Evolutionary conservation across 2,329 filamentous ascomycete species (phyloP), one percentile per base, ranked within the genome.

Genomic region (Fusarium buharicum): DNA sequence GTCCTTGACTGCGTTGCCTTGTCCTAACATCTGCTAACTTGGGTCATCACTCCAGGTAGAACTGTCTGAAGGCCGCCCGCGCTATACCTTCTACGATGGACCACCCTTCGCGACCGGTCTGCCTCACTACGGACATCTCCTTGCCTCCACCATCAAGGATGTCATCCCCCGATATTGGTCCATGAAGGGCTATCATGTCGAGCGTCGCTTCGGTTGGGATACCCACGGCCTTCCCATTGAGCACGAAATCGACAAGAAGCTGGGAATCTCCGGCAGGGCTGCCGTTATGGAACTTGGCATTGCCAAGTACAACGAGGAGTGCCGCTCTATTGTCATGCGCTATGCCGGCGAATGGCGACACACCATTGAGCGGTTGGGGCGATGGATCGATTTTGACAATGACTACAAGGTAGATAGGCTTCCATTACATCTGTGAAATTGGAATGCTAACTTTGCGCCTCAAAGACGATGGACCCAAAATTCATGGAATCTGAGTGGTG

Each of bases 401-500:
- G 92, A 97, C 75, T 97, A 96, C 82, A 97, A 97, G 86, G 88
- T 88, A 61, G 24, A 40, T 44, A 50, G 14, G 18, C 20, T 12
- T 28, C 14, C 27, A 27, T 16, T 12, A 38, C 11, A 14, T 8
- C 22, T 1, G 5, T 22, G 9, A 6, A 8, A 28, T n/a, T 22
- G 24, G 17, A 30, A 38, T 24, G 36, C 68, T 68, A 27, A 71
- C 17, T n/a, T 1, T 27, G 11, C 11, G 16, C n/a, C 12, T 16
- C 16, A 24, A 57, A 90, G 89, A 97, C 92, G 31, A 97, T 97
- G 92, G 90, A 98, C 75, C 84, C 89, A n/a, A 88, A 82, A 17
- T 98, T 96, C 79, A 98, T 97, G 94, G 94, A 97, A 80, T 90
- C 90, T 0, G 87, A 91, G 65, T 98, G 94, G 94, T 97, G 94